Evolutionary conservation across 768 basidiomycete species (phyloP), one percentile per base, ranked within the genome.

Genomic region (Hysterangium stoloniferum): DNA sequence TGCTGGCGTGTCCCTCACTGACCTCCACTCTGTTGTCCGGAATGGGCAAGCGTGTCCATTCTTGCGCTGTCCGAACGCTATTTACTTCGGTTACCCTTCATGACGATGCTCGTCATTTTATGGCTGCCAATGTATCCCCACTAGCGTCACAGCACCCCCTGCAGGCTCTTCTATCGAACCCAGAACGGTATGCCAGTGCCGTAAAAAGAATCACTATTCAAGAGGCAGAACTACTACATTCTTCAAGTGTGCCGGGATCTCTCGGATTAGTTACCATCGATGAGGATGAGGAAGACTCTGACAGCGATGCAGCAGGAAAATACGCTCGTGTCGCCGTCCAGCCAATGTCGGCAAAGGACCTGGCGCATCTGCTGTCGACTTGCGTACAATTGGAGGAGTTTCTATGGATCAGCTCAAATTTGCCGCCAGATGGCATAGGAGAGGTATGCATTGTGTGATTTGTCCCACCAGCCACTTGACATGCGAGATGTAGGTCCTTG

Each of bases 361-460:
- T 64, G 11, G 20, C 42, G 15, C 28, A 20, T 11, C 28, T 63
- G 7, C 53, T 64, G 13, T 29, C 25, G 17, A 17, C 31, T 9
- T 59, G 59, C 32, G 27, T 46, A n/a, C 47, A 54, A 25, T 54
- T 71, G 17, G 66, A 68, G 51, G 55, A 56, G 24, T 58, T 71
- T 38, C 38, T 51, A 12, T 71, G 70, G 70, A 37, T 48, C 22
- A 65, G 66, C 47, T 48, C 61, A 6, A 59, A 60, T 25, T 58
- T 57, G 20, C 70, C 70, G 5, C 68, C 69, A 8, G 68, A 71
- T 56, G 68, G 70, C 6, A 24, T 71, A 15, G 67, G 65, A 55
- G 70, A 71, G 61, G 67, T 69, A 17, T 45, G 62, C n/a, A n/a
- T 60, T 24, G 19, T 47, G 4, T 5, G 22, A 42, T 29, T 43